Evolutionary conservation across 129 eudicot species (phyloP), one percentile per base, ranked within the genome.

Genomic region (Chrysanthemum makinoi): DNA sequence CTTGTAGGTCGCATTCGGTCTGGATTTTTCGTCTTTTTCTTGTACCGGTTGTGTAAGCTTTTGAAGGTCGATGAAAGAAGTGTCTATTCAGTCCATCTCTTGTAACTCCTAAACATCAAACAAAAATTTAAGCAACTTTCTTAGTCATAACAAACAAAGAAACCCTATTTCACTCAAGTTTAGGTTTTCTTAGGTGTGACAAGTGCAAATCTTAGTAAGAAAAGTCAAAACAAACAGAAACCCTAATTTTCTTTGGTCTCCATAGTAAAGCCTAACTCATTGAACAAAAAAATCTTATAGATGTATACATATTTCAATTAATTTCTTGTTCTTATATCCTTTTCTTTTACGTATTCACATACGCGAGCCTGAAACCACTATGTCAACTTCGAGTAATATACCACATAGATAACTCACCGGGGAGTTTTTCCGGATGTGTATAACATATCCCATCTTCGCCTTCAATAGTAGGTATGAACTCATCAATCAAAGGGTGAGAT

Each of bases 391-490:
- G 53, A 52, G 55, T 66, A 0, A 7, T 33, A n/a, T 57, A 53
- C 15, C 26, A 8, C 49, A 66, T 62, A 17, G 6, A 52, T 35
- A 20, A 54, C 59, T 65, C 20, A 92, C 98, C 98, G 54, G 98
- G 98, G 67, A 94, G 96, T 83, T 94, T 94, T 75, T 89, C 96
- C 1, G 98, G 98, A 77, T 94, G 98, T 9, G 98, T 94, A 66
- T 94, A 94, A 78, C 98, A 94, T 70, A 94, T 94, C 43, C 98
- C 98, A 87, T 94, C 96, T 72, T 94, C 96, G 4, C 98, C 98
- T 87, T 94, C 92, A 60, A 94, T 84, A 16, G 98, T 94, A 57
- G 98, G 98, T 44, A 94, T 94, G 69, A 94, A 94, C 74, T 89
- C 98, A 76, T 87, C 98, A 16, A 93, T 93, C 80, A 93, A 85